Percentiles rank a stretch among this genome's conserved stretches.
phyloP scores from a whole-genome alignment of 148 eudicot genomes.

The Gaultheria prostrata region DNA sequence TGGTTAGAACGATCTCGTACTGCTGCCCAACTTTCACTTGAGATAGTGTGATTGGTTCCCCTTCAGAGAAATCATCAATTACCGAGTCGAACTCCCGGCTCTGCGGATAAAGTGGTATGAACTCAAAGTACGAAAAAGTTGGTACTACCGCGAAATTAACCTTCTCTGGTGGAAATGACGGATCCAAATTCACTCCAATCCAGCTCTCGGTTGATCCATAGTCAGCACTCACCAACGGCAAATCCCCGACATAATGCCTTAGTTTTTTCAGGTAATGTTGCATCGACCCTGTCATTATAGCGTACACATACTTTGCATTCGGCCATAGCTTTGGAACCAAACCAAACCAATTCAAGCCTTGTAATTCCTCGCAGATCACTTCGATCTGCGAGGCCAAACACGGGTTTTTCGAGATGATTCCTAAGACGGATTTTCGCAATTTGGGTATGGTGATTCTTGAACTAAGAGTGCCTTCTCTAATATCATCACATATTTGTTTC shows the following conservation, averaged over 20 bases:
- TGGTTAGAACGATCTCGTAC: conserved; percentile 72
- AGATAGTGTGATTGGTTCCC: conserved; percentile 55
- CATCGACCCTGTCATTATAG: conserved; percentile 90
- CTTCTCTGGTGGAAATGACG: conserved; percentile 46
- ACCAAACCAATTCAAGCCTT: conserved; percentile 41
- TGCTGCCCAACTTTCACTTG: conserved; percentile 61
- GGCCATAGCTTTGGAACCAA: conserved; percentile 62
- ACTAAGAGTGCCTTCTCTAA: conserved; percentile 48
- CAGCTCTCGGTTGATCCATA: conserved; percentile 86
- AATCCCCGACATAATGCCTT: conserved; percentile 53
- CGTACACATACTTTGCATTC: conserved; percentile 60
- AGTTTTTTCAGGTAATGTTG: conserved; percentile 58
- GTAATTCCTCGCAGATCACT: conserved; percentile 35
- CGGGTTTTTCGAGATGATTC: conserved; percentile 36
- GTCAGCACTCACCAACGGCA: conserved; percentile 68
- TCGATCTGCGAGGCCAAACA: conserved; percentile 33
- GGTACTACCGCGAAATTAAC: conserved; percentile 61
- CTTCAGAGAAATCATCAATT: conserved; percentile 57
- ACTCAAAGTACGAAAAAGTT: conserved; percentile 66
- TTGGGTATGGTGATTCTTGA: conserved; percentile 38
- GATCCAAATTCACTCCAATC: conserved; percentile 76
- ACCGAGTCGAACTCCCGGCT: conserved; percentile 14
- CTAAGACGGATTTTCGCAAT: conserved; percentile 40
- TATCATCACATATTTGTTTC: conserved; percentile 53
- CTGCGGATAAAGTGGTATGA: conserved; percentile 52